Conservation (phyloP, 345 rosid species). For the Limnanthes douglasii region DNA sequence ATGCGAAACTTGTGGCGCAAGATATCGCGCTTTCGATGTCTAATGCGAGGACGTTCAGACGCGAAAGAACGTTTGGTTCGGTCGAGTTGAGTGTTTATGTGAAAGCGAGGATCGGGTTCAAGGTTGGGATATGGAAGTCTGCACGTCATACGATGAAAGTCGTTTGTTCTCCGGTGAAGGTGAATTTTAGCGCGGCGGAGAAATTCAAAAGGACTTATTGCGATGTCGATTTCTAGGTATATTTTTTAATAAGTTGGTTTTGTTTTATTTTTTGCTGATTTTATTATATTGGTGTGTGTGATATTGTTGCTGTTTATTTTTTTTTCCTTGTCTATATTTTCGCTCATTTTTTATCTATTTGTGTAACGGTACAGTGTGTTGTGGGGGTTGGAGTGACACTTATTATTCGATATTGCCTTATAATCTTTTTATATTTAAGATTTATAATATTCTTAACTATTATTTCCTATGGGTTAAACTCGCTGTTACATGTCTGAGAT, state of each 20-base stretch:
- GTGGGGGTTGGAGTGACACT: too few species aligned
- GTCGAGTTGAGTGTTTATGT: constrained; percentile 33
- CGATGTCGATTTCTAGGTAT: constrained; percentile 25
- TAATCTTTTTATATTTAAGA: too few species aligned
- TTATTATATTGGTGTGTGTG: too few species aligned
- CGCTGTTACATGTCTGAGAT: too few species aligned
- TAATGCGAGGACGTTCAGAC: constrained; percentile 26
- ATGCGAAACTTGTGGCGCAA: constrained; percentile 29
- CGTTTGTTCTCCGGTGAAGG: constrained; percentile 28
- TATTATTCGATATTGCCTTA: too few species aligned
- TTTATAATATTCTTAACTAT: too few species aligned
- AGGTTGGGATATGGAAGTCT: constrained; percentile 44
- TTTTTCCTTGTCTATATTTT: too few species aligned
- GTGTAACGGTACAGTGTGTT: too few species aligned
- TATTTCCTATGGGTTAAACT: too few species aligned
- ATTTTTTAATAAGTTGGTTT: neutral
- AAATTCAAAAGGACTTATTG: constrained; percentile 29
- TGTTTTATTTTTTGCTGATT: constrained; percentile 6
- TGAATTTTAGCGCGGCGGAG: constrained; percentile 23
- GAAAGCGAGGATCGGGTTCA: constrained; percentile 46
- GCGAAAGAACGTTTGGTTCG: constrained; percentile 23
- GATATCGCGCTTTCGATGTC: constrained; percentile 24
- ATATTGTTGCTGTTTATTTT: too few species aligned
- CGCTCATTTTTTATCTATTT: too few species aligned
- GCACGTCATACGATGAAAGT: constrained; percentile 28